phyloP scores from a whole-genome alignment of 371 early-diverging fungal genomes.

The Mortierella sp. region DNA sequence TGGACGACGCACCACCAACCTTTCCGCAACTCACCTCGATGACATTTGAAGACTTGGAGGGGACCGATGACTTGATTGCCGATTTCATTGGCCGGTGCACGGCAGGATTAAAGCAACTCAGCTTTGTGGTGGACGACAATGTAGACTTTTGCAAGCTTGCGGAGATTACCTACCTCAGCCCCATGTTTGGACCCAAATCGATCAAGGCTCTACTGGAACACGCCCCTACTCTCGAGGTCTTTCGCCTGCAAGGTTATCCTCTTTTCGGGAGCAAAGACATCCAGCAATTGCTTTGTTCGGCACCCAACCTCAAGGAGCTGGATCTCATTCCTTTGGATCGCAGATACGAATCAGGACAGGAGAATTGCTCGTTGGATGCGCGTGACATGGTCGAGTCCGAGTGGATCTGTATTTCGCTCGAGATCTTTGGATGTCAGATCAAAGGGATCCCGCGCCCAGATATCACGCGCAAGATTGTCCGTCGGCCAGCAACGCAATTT shows the following conservation, averaged over 20 bases:
- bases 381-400: background rate
- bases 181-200: background rate
- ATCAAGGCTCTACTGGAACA: background rate
- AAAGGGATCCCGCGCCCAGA: too few relatives aligned
- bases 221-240: background rate
- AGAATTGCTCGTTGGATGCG: background rate
- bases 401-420: too few relatives aligned
- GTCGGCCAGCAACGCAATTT: too few relatives aligned
- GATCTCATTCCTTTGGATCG: background rate
- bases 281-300: background rate
- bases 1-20: background rate
- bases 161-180: background rate
- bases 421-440: too few relatives aligned
- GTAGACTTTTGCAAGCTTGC: too few relatives aligned
- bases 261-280: background rate
- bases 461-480: too few relatives aligned
- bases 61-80: too few relatives aligned
- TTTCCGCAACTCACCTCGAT: background rate
- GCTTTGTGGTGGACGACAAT: too few relatives aligned
- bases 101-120: too few relatives aligned
- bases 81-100: too few relatives aligned
- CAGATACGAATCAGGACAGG: background rate
- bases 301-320: background rate
- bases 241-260: background rate
- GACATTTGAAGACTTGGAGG: too few relatives aligned